Percentiles rank a stretch among this genome's conserved stretches.
Evolutionary conservation across 352 stramenopile species (phyloP).

Genomic region (Halophytophthora batemanensis): DNA sequence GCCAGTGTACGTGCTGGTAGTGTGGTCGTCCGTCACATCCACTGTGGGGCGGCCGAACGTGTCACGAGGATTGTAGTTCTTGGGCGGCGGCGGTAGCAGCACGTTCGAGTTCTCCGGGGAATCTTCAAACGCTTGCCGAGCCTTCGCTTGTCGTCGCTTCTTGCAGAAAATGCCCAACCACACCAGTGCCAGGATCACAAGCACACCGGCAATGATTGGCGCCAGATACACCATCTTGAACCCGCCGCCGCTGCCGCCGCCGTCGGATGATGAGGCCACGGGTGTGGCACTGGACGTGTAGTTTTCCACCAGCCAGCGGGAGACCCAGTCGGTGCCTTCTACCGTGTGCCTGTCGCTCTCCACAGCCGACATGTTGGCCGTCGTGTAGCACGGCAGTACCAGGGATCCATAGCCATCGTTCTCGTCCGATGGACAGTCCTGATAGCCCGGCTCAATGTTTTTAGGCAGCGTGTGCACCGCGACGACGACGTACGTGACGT

Average conservation of each 20-base stretch:
- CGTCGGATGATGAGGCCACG: neutral
- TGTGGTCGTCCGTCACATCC: constrained; percentile 4
- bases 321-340: constrained; percentile 13
- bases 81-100: neutral
- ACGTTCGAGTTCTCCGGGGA: constrained; percentile 6
- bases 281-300: neutral
- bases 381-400: constrained; percentile 16
- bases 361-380: neutral
- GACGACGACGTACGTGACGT: constrained; percentile 15
- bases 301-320: constrained; percentile 11
- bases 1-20: constrained; percentile 8
- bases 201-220: constrained; percentile 14
- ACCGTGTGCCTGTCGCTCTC: constrained; percentile 4
- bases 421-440: constrained; percentile 2
- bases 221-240: constrained; percentile 12
- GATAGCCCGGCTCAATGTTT: constrained; percentile 13
- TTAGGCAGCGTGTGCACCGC: constrained; percentile 14
- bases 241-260: neutral
- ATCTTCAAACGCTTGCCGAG: constrained; percentile 9
- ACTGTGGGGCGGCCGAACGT: neutral
- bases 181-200: constrained; percentile 14
- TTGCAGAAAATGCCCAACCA: constrained; percentile 8
- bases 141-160: constrained; percentile 7
- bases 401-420: constrained; percentile 20
- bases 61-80: neutral